Evolutionary conservation across 1,284 basidiomycete genomes (phyloP).

Genomic region (Phylloboletellus chloephorus): DNA sequence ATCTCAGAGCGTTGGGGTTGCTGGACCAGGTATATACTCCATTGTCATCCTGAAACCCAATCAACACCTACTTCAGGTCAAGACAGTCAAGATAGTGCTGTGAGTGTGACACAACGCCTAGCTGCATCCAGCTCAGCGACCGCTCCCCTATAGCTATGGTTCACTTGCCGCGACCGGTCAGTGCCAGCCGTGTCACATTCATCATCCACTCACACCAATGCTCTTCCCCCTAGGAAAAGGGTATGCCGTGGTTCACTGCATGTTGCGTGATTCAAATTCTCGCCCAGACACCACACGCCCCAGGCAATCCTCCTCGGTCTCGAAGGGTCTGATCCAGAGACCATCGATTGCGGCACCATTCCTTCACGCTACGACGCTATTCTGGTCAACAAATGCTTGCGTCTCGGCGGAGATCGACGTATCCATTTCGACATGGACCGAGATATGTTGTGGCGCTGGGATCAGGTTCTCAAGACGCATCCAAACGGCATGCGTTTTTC

Average conservation of each 20-base stretch:
- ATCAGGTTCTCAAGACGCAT: constrained; percentile 73
- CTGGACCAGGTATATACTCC: constrained; percentile 55
- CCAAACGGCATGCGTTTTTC: constrained; percentile 93
- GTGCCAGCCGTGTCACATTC: constrained; percentile 11
- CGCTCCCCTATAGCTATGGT: constrained; percentile 51
- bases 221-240: constrained; percentile 60
- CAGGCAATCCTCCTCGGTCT: constrained; percentile 89
- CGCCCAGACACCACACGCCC: constrained; percentile 82
- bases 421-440: constrained; percentile 83
- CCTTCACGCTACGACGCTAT: constrained; percentile 71
- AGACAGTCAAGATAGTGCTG: constrained; percentile 81
- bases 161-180: constrained; percentile 73
- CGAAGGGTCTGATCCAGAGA: constrained; percentile 84
- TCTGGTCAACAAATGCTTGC: constrained; percentile 56
- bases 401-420: constrained; percentile 66
- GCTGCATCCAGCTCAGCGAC: constrained; percentile 1
- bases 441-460: constrained; percentile 92
- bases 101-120: constrained; percentile 35
- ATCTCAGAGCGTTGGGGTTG: constrained; percentile 66
- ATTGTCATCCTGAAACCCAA: constrained; percentile 1
- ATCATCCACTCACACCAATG: constrained; percentile 22
- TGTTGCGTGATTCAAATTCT: constrained; percentile 4
- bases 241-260: constrained; percentile 35
- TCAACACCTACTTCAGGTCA: constrained; percentile 39
- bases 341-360: constrained; percentile 79